Percentiles rank a stretch among this genome's conserved stretches.
Conservation (phyloP, 2,329 filamentous ascomycete genomes). For the Exophiala spinifera region DNA sequence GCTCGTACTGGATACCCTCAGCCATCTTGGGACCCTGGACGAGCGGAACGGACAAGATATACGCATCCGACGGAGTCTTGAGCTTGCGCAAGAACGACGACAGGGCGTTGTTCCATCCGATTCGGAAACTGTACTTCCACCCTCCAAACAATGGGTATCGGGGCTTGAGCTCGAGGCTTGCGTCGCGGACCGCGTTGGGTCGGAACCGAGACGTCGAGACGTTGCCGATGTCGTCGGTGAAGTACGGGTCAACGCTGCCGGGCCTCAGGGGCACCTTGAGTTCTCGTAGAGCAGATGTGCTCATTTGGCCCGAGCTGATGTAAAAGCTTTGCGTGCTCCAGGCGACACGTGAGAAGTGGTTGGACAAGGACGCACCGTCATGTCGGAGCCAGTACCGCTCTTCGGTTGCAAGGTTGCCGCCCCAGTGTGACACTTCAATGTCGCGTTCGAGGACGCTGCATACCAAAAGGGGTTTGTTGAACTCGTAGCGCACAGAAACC, state of each 20-base stretch:
- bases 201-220: constrained; percentile 91
- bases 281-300: constrained; percentile 74
- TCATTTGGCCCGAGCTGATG: constrained; percentile 52
- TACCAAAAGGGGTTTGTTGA: constrained; percentile 85
- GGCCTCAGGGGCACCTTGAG: constrained; percentile 74
- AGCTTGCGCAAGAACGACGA: constrained; percentile 68
- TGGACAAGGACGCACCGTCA: constrained; percentile 73
- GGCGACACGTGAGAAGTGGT: constrained; percentile 71
- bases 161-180: constrained; percentile 85
- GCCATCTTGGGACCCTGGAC: constrained; percentile 82
- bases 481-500: constrained; percentile 84
- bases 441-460: constrained; percentile 79
- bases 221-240: constrained; percentile 93
- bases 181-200: constrained; percentile 60
- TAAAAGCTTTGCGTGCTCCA: constrained; percentile 73
- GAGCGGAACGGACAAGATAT: constrained; percentile 86
- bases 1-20: constrained; percentile 83
- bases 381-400: constrained; percentile 88
- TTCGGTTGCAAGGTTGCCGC: constrained; percentile 91
- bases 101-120: constrained; percentile 91
- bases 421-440: constrained; percentile 96
- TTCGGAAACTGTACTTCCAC: constrained; percentile 96
- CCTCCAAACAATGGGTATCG: constrained; percentile 95
- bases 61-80: constrained; percentile 61
- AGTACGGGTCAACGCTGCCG: constrained; percentile 85